Base-by-base conservation (phyloP, 2,329 filamentous ascomycete species). In the Phyllosticta citribraziliensis region DNA sequence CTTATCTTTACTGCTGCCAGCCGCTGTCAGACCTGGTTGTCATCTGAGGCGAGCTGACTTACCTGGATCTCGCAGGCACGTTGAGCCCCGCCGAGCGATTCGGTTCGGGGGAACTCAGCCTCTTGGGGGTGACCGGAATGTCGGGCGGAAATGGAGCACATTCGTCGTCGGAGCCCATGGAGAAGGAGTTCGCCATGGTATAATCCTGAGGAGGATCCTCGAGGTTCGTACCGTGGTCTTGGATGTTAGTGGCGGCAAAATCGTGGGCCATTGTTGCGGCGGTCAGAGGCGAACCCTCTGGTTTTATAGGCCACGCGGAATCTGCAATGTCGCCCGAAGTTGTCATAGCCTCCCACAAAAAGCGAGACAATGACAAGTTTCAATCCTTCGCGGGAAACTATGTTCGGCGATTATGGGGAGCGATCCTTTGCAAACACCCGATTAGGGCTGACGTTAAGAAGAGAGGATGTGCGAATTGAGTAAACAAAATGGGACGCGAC, bases 91-190 rank as follows among this genome's bases (percentile, higher is more conserved):
- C 40, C 17, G 40, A 47, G 17, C 40, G 17, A n/a, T n/a, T n/a
- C 40, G 17, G 17, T n/a, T 47, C 17, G 6, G 40, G 40, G 12
- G 40, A 47, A n/a, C n/a, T n/a, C 40, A 47, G 40, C 17, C 40
- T 47, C 14, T n/a, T n/a, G 6, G 40, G 40, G 17, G 52, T 53
- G 52, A 24, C 20, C 52, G 52, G 12, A 27, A 53, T 27, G 19
- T 53, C 52, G 11, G 52, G 52, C 17, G 52, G 52, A 24, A 19
- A 19, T 53, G 52, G 52, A 27, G 52, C 52, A 24, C 52, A 24
- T 8, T 61, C 58, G 5, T 60, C 59, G 10, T 61, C 59, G 22
- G 55, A 61, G 20, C 54, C 14, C 59, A 61, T 61, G 9, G 55
- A 30, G 22, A 61, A 61, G 27, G 14, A 57, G 50, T 20, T 61